These are phyloP conservation scores for Crotalaria pallida DNA, from an alignment of 306 rosid genomes.

Conservation along the genomic window DNA sequence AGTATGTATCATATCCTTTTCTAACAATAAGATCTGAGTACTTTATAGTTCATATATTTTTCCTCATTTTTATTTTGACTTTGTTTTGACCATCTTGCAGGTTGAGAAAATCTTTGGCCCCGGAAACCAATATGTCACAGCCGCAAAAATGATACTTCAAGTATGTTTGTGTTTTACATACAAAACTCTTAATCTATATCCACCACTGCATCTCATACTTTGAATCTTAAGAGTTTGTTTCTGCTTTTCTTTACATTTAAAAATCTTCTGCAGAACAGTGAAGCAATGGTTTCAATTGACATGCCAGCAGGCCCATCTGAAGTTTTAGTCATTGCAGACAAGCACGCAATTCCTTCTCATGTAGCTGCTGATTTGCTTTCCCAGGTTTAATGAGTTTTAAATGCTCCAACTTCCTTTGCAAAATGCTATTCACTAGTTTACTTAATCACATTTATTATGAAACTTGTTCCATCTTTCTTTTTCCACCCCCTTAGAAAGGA, in stretches of 20 bases:
- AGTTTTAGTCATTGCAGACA: slow-evolving; percentile 96
- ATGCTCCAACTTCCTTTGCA: not conserved
- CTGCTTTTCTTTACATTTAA: not conserved
- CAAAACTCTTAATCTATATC: not conserved
- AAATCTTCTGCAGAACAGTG: slow-evolving; percentile 68
- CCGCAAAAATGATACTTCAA: slow-evolving; percentile 99
- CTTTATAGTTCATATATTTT: not conserved
- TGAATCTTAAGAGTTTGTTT: not conserved
- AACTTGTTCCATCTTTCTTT: not conserved
- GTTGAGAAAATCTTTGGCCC: slow-evolving; percentile 94
- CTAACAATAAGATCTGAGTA: not conserved
- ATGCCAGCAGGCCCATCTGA: slow-evolving; percentile 99
- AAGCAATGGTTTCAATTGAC: slow-evolving; percentile 97
- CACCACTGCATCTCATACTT: not conserved
- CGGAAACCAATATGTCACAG: slow-evolving; percentile 97
- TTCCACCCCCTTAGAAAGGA: not conserved
- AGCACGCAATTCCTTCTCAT: slow-evolving; percentile 74
- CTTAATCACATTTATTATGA: slow-evolving; percentile 6
- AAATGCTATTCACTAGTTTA: not conserved
- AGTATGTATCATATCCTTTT: not conserved
- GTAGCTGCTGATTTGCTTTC: slow-evolving; percentile 97
- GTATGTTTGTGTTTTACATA: slow-evolving; percentile 29
- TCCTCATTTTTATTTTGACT: not conserved
- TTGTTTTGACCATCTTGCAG: slow-evolving; percentile 35
- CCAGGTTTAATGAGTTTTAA: slow-evolving; percentile 53